Percentiles rank a stretch among this genome's conserved stretches.
Conservation (phyloP, 139 green algal species). For the Volvox africanus region DNA sequence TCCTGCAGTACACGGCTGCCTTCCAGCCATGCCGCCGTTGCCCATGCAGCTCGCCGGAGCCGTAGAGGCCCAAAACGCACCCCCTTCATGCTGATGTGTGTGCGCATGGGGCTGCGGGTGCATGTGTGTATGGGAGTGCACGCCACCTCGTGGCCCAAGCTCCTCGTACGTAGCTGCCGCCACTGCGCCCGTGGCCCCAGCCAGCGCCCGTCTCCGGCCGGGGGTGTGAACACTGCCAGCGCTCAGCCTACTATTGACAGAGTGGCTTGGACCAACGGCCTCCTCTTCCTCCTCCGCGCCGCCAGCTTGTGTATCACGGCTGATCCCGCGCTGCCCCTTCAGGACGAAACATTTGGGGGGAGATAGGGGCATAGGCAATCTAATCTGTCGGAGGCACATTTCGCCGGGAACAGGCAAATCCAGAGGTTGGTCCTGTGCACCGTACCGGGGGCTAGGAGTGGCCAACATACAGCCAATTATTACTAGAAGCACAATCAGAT, state of each 20-base stretch:
- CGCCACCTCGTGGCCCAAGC: not conserved
- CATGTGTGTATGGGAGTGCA: not conserved
- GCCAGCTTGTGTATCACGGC: not conserved
- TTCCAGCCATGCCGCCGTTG: not conserved
- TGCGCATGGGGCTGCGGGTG: constrained; percentile 3
- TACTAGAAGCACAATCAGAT: too few relatives aligned
- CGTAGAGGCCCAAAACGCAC: not conserved
- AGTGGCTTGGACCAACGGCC: constrained; percentile 26
- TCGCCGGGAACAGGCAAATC: too few relatives aligned
- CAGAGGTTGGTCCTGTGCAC: too few relatives aligned
- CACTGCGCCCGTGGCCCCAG: not conserved
- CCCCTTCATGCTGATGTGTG: not conserved
- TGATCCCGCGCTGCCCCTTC: constrained; percentile 6
- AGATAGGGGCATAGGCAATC: too few relatives aligned
- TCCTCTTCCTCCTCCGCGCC: constrained; percentile 17
- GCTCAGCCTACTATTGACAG: constrained; percentile 37
- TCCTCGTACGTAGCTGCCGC: not conserved
- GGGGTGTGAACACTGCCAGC: constrained; percentile 46
- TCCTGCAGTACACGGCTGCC: not conserved
- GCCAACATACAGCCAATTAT: too few relatives aligned
- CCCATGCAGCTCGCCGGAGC: not conserved
- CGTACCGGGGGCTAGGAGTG: too few relatives aligned
- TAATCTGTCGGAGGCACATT: too few relatives aligned
- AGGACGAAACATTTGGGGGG: not conserved
- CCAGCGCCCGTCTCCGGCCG: not conserved